These are phyloP conservation scores for Periglandula ipomoeae DNA, from an alignment of 2,329 filamentous ascomycete genomes.

Conservation along the genomic window DNA sequence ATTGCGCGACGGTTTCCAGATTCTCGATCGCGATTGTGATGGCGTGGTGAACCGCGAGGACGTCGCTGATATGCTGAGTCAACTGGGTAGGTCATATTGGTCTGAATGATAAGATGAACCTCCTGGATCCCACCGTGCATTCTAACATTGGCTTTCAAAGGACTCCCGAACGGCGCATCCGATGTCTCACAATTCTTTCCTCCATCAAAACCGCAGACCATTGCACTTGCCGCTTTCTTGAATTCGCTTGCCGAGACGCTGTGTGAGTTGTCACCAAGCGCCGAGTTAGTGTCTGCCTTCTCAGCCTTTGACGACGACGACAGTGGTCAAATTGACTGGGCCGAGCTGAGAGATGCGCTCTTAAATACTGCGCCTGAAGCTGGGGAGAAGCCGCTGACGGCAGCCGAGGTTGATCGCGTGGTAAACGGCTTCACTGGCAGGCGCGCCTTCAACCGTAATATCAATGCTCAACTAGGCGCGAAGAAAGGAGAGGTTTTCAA, in stretches of 20 bases:
- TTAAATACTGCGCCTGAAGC: slow-evolving; percentile 72
- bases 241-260: slow-evolving; percentile 71
- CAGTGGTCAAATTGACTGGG: slow-evolving; percentile 81
- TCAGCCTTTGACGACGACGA: slow-evolving; percentile 95
- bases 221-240: slow-evolving; percentile 79
- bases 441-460: slow-evolving; percentile 66
- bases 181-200: slow-evolving; percentile 80
- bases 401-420: slow-evolving; percentile 76
- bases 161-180: slow-evolving; percentile 62
- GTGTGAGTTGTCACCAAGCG: slow-evolving; percentile 62
- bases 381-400: slow-evolving; percentile 55
- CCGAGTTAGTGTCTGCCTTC: slow-evolving; percentile 81
- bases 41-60: slow-evolving; percentile 75
- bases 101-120: no score
- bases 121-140: background rate
- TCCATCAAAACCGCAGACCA: slow-evolving; percentile 57
- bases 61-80: slow-evolving; percentile 77
- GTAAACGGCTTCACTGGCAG: slow-evolving; percentile 77
- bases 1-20: slow-evolving; percentile 86
- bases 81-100: slow-evolving; percentile 52
- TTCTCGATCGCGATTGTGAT: slow-evolving; percentile 82
- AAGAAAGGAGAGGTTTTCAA: slow-evolving; percentile 82
- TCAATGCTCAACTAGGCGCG: slow-evolving; percentile 38
- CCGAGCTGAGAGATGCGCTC: slow-evolving; percentile 73
- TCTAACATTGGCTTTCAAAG: slow-evolving; percentile 27